Conservation (phyloP, 2,329 filamentous ascomycete species). For the Geosmithia flava region DNA sequence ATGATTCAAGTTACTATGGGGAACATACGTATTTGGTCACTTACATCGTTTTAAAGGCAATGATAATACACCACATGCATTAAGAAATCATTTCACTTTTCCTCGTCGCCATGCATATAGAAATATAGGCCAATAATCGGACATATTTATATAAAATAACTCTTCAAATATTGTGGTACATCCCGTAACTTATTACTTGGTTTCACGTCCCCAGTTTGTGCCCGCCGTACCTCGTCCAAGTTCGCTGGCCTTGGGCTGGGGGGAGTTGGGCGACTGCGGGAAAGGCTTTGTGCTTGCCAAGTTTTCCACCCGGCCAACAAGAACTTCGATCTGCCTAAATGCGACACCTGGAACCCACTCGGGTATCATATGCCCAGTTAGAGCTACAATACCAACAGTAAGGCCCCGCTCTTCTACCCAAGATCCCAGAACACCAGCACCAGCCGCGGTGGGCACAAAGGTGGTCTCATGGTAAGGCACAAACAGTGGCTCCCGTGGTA, state of each 20-base stretch:
- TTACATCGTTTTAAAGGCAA: too few relatives aligned
- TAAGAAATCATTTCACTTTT: too few relatives aligned
- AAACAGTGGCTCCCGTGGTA: conserved; percentile 50
- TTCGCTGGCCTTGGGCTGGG: not conserved
- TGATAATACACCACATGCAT: too few relatives aligned
- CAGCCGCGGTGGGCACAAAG: conserved; percentile 30
- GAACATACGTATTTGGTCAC: too few relatives aligned
- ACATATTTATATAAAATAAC: too few relatives aligned
- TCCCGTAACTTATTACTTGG: not conserved
- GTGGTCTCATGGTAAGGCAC: conserved; percentile 33
- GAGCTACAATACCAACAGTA: conserved; percentile 33
- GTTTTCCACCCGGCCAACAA: not conserved
- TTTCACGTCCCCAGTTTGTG: not conserved
- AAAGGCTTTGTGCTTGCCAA: not conserved
- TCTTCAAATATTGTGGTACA: too few relatives aligned
- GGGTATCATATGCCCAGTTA: not conserved
- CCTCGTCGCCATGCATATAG: too few relatives aligned
- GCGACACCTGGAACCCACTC: not conserved
- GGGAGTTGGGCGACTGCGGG: not conserved
- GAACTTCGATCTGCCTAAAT: not conserved
- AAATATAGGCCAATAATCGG: too few relatives aligned
- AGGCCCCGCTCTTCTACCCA: conserved; percentile 62
- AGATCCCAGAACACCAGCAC: conserved; percentile 51
- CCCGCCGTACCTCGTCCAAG: not conserved
- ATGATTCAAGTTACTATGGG: too few relatives aligned